Percentiles rank a stretch among this genome's conserved stretches.
Conservation (phyloP, 148 eudicot genomes). For the Fallopia convolvulus region DNA sequence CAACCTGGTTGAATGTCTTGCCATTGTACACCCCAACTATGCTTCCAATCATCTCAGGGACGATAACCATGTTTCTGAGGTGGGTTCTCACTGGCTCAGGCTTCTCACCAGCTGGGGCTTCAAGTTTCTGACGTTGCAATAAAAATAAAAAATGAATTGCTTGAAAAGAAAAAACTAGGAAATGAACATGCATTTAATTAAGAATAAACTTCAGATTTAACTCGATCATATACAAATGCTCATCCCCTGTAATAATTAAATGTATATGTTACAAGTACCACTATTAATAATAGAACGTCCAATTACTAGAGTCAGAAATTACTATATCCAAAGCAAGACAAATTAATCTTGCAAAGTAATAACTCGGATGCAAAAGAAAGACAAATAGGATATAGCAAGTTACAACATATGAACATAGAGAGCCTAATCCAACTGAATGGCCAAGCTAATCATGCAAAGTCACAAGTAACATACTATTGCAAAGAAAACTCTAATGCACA, state of each 20-base stretch:
- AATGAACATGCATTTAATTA: background rate
- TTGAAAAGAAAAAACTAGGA: background rate
- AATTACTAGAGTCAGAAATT: too few species aligned
- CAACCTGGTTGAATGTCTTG: constrained; percentile 49
- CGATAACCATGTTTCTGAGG: constrained; percentile 54
- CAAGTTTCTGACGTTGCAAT: constrained; percentile 31
- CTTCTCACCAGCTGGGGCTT: constrained; percentile 61
- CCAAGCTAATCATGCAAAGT: too few species aligned
- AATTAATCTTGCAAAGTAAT: background rate
- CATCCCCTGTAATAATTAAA: background rate
- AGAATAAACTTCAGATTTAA: too few species aligned
- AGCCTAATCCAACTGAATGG: background rate
- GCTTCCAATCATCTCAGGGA: constrained; percentile 66
- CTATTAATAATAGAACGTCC: too few species aligned
- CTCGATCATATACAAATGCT: background rate
- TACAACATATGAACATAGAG: background rate
- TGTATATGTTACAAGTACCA: too few species aligned
- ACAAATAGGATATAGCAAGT: too few species aligned
- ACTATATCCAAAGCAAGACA: background rate
- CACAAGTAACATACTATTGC: background rate
- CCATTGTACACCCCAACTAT: constrained; percentile 54
- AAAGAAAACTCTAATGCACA: background rate
- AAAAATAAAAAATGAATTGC: background rate
- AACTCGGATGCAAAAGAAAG: too few species aligned
- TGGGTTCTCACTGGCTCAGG: constrained; percentile 46